Percentiles rank a stretch among this genome's conserved stretches.
These are phyloP conservation scores for Pestalotiopsis sp. DNA, from an alignment of 2,329 filamentous ascomycete species.

Conservation along the genomic window DNA sequence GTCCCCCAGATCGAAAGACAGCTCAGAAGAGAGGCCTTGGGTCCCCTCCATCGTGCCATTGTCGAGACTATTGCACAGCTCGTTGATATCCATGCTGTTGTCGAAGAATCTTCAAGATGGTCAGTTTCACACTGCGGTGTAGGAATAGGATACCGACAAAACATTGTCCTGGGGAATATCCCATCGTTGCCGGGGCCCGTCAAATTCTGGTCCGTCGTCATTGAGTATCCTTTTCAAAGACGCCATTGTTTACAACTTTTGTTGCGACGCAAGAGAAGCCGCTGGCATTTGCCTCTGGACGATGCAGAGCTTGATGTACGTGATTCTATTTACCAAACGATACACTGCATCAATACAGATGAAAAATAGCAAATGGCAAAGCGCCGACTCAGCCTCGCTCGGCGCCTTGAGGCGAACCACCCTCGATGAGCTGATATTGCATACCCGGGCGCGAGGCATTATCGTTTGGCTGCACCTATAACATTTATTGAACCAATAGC, in stretches of 20 bases:
- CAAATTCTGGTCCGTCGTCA: background rate
- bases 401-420: background rate
- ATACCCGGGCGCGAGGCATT: background rate
- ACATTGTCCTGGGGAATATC: background rate
- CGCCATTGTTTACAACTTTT: background rate
- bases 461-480: background rate
- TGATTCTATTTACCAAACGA: no score
- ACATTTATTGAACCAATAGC: background rate
- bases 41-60: background rate
- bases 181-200: background rate
- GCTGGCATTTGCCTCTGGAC: no score
- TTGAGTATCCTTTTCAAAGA: slow-evolving; percentile 1
- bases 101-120: background rate
- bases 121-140: background rate
- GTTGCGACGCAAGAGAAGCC: background rate
- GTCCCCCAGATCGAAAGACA: background rate
- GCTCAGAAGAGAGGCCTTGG: background rate
- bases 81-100: background rate
- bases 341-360: background rate
- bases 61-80: background rate
- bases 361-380: background rate
- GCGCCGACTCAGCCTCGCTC: background rate
- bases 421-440: background rate
- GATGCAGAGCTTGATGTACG: no score
- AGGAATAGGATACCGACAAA: background rate